These are phyloP conservation scores for Forsythia viridissima DNA, from an alignment of 257 asterid species.

Conservation along the genomic window DNA sequence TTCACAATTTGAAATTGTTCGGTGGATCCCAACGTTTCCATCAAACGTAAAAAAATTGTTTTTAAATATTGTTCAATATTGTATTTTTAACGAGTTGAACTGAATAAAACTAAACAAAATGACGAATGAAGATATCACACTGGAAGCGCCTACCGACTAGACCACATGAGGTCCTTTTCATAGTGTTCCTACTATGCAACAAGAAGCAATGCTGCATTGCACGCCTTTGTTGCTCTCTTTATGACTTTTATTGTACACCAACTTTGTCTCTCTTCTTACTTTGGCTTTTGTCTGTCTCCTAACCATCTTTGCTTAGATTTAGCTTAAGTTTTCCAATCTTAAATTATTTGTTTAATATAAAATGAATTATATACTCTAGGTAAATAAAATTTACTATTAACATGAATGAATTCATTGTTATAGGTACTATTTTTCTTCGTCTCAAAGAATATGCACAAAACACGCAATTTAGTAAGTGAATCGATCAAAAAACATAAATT, in stretches of 20 bases:
- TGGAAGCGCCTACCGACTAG: conserved; percentile 31
- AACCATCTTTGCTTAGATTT: no score
- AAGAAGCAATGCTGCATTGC: conserved; percentile 32
- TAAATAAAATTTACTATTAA: no score
- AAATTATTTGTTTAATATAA: no score
- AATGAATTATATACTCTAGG: no score
- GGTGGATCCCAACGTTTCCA: conserved; percentile 10
- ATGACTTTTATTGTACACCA: conserved; percentile 20
- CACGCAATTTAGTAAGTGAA: no score
- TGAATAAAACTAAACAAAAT: neutral
- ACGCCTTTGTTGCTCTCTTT: conserved; percentile 38
- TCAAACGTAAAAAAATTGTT: neutral
- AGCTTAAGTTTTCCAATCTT: no score
- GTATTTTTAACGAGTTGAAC: conserved; percentile 22
- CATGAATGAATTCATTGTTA: no score
- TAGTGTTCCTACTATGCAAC: neutral
- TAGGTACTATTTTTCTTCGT: no score
- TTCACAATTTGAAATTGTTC: neutral
- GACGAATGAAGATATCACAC: neutral
- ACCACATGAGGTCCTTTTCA: conserved; percentile 13
- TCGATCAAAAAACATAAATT: no score
- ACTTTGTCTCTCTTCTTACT: neutral
- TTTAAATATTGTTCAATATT: neutral
- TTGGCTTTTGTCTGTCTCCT: neutral
- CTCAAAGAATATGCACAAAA: no score